Evolutionary conservation across 1,284 basidiomycete genomes (phyloP).

Genomic region (Cystobasidiaceae sp.): DNA sequence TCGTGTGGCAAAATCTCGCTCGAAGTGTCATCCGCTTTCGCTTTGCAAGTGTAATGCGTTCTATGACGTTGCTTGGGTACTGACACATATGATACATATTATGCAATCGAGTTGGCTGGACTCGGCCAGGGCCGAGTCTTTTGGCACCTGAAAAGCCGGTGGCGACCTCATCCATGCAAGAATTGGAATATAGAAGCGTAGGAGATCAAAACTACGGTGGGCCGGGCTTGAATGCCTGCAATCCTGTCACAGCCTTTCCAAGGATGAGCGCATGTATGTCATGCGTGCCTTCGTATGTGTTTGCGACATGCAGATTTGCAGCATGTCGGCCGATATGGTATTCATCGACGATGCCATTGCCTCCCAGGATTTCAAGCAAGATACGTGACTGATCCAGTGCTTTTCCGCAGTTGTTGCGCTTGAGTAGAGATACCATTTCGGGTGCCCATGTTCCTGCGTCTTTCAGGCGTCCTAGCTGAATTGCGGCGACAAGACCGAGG

Average conservation of each 20-base stretch:
- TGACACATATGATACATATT: too few relatives aligned
- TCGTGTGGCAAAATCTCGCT: too few relatives aligned
- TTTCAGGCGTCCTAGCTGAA: slow-evolving; percentile 81
- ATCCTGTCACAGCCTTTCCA: slow-evolving; percentile 82
- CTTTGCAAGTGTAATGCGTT: too few relatives aligned
- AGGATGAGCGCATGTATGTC: slow-evolving; percentile 62
- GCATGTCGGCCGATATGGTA: slow-evolving; percentile 87
- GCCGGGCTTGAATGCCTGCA: slow-evolving; percentile 61
- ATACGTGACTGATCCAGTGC: slow-evolving; percentile 72
- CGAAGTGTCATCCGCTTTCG: too few relatives aligned
- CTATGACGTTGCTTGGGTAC: too few relatives aligned
- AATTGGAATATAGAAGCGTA: neutral
- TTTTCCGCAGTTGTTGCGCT: slow-evolving; percentile 94
- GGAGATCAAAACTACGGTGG: neutral
- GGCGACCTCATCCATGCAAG: neutral
- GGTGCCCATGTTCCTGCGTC: slow-evolving; percentile 66
- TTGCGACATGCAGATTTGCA: slow-evolving; percentile 82
- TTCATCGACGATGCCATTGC: slow-evolving; percentile 86
- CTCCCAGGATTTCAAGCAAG: slow-evolving; percentile 81
- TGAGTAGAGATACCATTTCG: slow-evolving; percentile 91
- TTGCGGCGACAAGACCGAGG: slow-evolving; percentile 48
- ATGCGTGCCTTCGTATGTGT: slow-evolving; percentile 67
- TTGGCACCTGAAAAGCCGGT: too few relatives aligned
- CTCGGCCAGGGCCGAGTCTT: too few relatives aligned
- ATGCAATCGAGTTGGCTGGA: neutral